Base-by-base conservation (phyloP, 306 rosid species). In the Dryas drummondii region DNA sequence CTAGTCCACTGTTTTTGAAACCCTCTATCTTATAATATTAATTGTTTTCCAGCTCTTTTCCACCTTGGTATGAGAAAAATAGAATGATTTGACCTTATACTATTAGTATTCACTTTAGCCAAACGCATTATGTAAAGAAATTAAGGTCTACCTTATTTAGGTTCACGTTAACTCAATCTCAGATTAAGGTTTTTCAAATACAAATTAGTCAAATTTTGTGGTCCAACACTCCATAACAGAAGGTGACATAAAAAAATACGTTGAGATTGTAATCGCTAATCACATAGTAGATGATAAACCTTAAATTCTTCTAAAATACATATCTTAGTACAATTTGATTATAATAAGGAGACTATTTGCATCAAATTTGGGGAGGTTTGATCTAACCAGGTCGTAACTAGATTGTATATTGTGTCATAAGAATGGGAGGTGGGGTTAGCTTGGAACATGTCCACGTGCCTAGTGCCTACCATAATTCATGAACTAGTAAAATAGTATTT, bases 371-470 rank as follows among this genome's bases (percentile, higher is more conserved):
- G 72, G 46, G 44, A 66, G 75, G 58, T 44, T 50, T 52, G 46
- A 61, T 53, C 19, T 49, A 17, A 66, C 53, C 59, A 81, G 65
- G 59, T 15, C 50, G 45, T 0, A 59, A 77, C 48, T 37, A 51
- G 59, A 49, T 12, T 54, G 57, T 60, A 14, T 59, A 11, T 15
- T 44, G 4, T 45, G 27, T 80, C 27, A 48, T 65, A 59, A 66
- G 59, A 76, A 75, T 15, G 56, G 26, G 32, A 52, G 46, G 61
- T 80, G 76, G 85, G 86, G 22, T 55, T 77, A 19, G n/a, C 83
- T 59, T 78, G 74, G 82, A 76, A 82, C 92, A 86, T 41, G 16
- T 22, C 81, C 90, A 84, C 89, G 75, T 87, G 96, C 84, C 37
- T 70, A 42, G 75, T 87, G 96, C 84, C 37, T 70, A 42, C 84